phyloP scores from a whole-genome alignment of 129 eudicot species.

The Flaveria ramosissima region DNA sequence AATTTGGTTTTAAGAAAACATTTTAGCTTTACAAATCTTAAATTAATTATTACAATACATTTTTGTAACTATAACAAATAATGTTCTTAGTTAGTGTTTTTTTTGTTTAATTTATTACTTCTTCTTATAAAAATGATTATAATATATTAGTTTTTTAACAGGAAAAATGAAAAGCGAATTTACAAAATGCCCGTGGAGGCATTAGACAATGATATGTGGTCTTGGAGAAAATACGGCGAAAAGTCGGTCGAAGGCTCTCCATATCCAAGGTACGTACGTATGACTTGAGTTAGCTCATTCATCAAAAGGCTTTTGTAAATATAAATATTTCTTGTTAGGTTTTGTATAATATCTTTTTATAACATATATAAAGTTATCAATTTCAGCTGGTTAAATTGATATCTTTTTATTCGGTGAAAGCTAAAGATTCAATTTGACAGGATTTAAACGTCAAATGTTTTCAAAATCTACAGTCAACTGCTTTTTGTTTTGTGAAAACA shows the following conservation, averaged over 20 bases:
- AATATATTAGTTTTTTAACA: background rate
- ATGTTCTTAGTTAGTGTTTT: background rate
- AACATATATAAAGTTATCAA: too few species aligned
- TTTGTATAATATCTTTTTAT: too few species aligned
- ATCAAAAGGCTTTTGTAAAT: too few species aligned
- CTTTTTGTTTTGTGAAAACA: background rate
- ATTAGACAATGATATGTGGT: constrained; percentile 69
- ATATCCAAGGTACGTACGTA: constrained; percentile 69
- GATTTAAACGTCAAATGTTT: background rate
- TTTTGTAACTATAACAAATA: background rate
- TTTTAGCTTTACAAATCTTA: too few species aligned
- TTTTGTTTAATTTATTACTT: background rate
- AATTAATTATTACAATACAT: too few species aligned
- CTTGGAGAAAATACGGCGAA: constrained; percentile 86
- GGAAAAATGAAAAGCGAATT: constrained; percentile 44
- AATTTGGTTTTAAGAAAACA: too few species aligned
- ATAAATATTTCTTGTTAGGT: background rate
- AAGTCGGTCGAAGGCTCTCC: constrained; percentile 75
- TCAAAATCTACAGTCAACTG: background rate
- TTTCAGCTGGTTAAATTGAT: too few species aligned
- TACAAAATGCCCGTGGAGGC: constrained; percentile 78
- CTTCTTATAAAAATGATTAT: background rate
- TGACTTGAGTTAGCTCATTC: background rate
- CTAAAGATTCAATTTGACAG: background rate
- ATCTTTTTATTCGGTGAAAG: too few species aligned